A percentile compares a stretch with the other conserved stretches of the same genome.
Conservation (phyloP, 2,329 filamentous ascomycete species). For the Pestalotiopsis sp. region DNA sequence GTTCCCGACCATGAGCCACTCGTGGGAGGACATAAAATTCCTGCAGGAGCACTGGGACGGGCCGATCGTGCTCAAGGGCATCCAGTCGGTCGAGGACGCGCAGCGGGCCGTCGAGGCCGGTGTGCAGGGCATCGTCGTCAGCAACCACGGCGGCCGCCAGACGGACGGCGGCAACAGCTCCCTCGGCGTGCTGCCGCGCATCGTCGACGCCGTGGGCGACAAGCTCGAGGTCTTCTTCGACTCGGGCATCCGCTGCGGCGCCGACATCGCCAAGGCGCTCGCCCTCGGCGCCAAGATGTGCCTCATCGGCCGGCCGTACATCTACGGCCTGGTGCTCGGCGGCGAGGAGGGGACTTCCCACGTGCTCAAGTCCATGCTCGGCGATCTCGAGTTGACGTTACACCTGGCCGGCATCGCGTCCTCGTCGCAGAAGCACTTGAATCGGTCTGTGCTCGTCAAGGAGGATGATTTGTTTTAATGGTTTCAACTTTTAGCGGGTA, state of each 20-base stretch:
- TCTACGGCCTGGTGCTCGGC: constrained; percentile 41
- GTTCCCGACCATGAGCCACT: constrained; percentile 28
- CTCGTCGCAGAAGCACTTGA: constrained; percentile 19
- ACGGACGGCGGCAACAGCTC: constrained; percentile 57
- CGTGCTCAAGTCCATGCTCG: constrained; percentile 27
- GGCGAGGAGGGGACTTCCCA: constrained; percentile 29
- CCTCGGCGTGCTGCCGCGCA: constrained; percentile 60
- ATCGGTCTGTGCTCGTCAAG: constrained; percentile 20
- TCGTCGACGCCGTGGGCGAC: constrained; percentile 63
- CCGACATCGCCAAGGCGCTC: constrained; percentile 62
- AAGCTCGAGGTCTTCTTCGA: constrained; percentile 65
- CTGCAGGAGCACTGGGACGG: constrained; percentile 29
- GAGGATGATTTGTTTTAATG: constrained; percentile 25
- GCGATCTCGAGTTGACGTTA: constrained; percentile 30
- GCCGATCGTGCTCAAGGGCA: constrained; percentile 35
- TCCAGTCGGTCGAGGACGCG: constrained; percentile 34
- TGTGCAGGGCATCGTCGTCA: constrained; percentile 48
- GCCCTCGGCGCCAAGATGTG: constrained; percentile 59
- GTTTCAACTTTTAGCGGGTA: background rate
- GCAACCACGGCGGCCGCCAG: constrained; percentile 62
- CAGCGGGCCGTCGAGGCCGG: constrained; percentile 20
- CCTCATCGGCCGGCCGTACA: constrained; percentile 62
- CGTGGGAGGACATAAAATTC: constrained; percentile 27
- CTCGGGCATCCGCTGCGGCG: constrained; percentile 59
- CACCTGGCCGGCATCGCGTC: constrained; percentile 28